Percentiles rank a stretch among this genome's conserved stretches.
Evolutionary conservation across 2,329 filamentous ascomycete genomes (phyloP).

Genomic region (Rutstroemia sp.): DNA sequence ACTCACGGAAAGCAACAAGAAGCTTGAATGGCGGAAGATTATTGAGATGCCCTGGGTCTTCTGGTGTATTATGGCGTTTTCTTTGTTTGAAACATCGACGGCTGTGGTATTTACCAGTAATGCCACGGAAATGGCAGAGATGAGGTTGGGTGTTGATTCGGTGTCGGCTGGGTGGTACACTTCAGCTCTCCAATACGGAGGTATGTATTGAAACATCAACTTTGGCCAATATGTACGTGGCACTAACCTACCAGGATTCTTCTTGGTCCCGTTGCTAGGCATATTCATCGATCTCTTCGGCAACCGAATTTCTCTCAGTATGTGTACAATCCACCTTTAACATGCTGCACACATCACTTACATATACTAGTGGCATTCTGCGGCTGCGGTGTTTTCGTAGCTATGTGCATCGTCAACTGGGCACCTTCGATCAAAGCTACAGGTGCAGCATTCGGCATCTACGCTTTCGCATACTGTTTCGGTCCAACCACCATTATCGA

Average conservation of each 20-base stretch:
- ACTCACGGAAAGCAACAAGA: constrained; percentile 52
- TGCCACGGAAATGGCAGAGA: constrained; percentile 52
- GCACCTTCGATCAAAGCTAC: constrained; percentile 42
- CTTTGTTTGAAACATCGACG: constrained; percentile 50
- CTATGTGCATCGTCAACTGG: constrained; percentile 49
- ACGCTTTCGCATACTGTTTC: constrained; percentile 46
- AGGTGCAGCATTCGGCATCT: constrained; percentile 52
- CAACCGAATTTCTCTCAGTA: constrained; percentile 40
- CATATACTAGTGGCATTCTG: constrained; percentile 33
- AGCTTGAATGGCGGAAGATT: constrained; percentile 48
- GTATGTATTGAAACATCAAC: constrained; percentile 16
- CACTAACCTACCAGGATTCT: constrained; percentile 37
- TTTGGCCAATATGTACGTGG: background rate
- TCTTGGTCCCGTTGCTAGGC: constrained; percentile 46
- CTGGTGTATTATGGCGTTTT: constrained; percentile 48
- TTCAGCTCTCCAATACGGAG: constrained; percentile 46
- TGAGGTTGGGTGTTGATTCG: constrained; percentile 47
- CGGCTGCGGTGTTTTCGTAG: constrained; percentile 42
- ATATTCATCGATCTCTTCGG: constrained; percentile 42
- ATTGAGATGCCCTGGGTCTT: constrained; percentile 52
- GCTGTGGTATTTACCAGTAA: constrained; percentile 48
- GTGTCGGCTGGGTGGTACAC: constrained; percentile 55
- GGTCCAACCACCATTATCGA: constrained; percentile 55
- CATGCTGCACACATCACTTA: background rate
- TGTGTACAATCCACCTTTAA: constrained; percentile 12